Conservation (phyloP, 164 flowering plant genomes). For the Piper longum region DNA sequence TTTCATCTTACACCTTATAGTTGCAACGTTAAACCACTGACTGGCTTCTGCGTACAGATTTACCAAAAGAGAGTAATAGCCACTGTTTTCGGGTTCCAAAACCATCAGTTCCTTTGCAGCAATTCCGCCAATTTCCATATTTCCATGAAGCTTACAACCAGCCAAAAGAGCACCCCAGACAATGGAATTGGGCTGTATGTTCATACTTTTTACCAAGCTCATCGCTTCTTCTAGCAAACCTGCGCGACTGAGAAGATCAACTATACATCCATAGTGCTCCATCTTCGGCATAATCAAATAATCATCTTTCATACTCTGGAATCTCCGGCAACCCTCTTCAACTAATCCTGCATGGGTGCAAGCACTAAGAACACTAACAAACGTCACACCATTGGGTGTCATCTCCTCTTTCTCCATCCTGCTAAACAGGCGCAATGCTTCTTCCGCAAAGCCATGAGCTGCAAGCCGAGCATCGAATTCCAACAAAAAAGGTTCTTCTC, state of each 20-base stretch:
- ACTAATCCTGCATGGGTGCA: slow-evolving; percentile 70
- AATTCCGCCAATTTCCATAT: slow-evolving; percentile 45
- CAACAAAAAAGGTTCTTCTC: slow-evolving; percentile 65
- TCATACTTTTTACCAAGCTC: slow-evolving; percentile 39
- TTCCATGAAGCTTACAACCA: slow-evolving; percentile 60
- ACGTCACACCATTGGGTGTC: slow-evolving; percentile 50
- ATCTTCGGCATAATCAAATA: slow-evolving; percentile 34
- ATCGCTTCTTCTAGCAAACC: slow-evolving; percentile 59
- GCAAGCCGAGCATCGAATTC: slow-evolving; percentile 65
- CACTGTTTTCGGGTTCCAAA: slow-evolving; percentile 64
- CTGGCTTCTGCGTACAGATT: slow-evolving; percentile 62
- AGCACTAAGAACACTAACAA: slow-evolving; percentile 54
- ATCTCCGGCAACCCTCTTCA: slow-evolving; percentile 44
- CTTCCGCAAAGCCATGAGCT: slow-evolving; percentile 42
- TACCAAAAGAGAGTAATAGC: slow-evolving; percentile 37
- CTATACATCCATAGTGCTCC: slow-evolving; percentile 77
- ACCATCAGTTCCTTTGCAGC: slow-evolving; percentile 33
- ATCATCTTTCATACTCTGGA: slow-evolving; percentile 37
- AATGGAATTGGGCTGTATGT: slow-evolving; percentile 42
- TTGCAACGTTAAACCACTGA: slow-evolving; percentile 54
- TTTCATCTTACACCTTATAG: slow-evolving; percentile 35
- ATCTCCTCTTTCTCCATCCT: slow-evolving; percentile 38
- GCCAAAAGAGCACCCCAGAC: slow-evolving; percentile 68
- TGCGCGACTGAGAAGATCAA: slow-evolving; percentile 59
- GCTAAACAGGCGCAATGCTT: slow-evolving; percentile 45